These are phyloP conservation scores for Penicillium cosmopolitanum DNA, from an alignment of 495 filamentous ascomycete genomes.

Conservation along the genomic window DNA sequence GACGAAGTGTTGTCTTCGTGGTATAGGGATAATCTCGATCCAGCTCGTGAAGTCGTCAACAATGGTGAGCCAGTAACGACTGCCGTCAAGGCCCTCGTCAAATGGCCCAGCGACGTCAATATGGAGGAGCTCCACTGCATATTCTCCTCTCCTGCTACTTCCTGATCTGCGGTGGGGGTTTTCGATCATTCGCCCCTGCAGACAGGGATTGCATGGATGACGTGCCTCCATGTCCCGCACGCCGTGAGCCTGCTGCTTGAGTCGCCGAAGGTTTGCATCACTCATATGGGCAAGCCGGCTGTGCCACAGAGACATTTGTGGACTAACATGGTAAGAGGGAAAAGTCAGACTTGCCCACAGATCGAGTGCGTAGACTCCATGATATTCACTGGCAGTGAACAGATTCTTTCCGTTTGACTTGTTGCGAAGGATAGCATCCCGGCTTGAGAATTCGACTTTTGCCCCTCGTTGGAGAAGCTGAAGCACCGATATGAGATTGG, in stretches of 20 bases:
- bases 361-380: constrained; percentile 21
- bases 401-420: constrained; percentile 19
- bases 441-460: constrained; percentile 18
- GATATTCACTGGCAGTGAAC: constrained; percentile 19
- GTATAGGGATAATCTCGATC: constrained; percentile 22
- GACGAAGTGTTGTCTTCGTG: constrained; percentile 16
- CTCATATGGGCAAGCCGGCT: constrained; percentile 19
- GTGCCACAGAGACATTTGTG: constrained; percentile 21
- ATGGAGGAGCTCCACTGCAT: constrained; percentile 27
- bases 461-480: constrained; percentile 22
- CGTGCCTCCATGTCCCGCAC: constrained; percentile 14
- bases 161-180: constrained; percentile 15
- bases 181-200: constrained; percentile 25
- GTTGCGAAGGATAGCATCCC: constrained; percentile 8
- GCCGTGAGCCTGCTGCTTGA: constrained; percentile 20
- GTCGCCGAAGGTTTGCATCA: constrained; percentile 5
- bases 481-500: constrained; percentile 17
- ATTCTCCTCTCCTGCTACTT: constrained; percentile 19
- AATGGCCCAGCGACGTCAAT: no score
- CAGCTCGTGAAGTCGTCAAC: constrained; percentile 24
- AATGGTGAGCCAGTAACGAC: constrained; percentile 29
- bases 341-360: constrained; percentile 16
- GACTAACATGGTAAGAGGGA: constrained; percentile 23
- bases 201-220: constrained; percentile 21
- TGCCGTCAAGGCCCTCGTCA: constrained; percentile 24